Base-by-base conservation (phyloP, 305 asterid genomes). In the Solanum hybrid region DNA sequence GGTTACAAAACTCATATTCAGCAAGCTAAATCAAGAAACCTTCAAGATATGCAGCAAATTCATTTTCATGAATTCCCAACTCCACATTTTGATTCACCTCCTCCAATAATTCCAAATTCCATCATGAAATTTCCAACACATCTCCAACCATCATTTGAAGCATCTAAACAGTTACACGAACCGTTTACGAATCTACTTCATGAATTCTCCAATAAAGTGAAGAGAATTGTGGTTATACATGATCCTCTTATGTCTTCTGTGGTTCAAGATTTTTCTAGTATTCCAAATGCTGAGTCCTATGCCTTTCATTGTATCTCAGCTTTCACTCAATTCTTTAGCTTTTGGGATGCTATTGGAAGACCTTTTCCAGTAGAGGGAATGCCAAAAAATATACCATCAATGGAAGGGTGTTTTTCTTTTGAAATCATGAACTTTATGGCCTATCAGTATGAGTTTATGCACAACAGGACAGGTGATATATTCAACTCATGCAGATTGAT, bases 231-330 rank as follows among this genome's bases (percentile, higher is more conserved):
- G 18, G 80, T 91, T 6, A 77, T 92, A 18, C 92, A 92, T 81
- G 93, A 92, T 35, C 34, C 87, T 85, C 89, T 90, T 5, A 89
- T 91, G 90, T 88, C 91, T 36, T 85, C 11, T 31, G 89, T 89
- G 29, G 92, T 91, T 22, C 93, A 89, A 57, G 93, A 91, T 79
- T 89, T 78, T 24, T 80, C 85, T 2, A 28, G 84, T 12, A 89
- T 92, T 20, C 64, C 89, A 7, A 91, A 92, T 51, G 91, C 92
- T 22, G 93, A 90, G 87, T 88, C 92, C 87, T 92, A 92, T 73
- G 86, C 86, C 2, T 92, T 91, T 42, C 34, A 89, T 10, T 83
- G 93, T 11, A 74, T 24, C 39, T 91, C 93, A 8, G 90, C 89
- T 7, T 91, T 89, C 40, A 67, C 91, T 42, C 36, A 46, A 12